Conservation (phyloP, 2,329 filamentous ascomycete species). For the Fonsecaea multimorphosa region DNA sequence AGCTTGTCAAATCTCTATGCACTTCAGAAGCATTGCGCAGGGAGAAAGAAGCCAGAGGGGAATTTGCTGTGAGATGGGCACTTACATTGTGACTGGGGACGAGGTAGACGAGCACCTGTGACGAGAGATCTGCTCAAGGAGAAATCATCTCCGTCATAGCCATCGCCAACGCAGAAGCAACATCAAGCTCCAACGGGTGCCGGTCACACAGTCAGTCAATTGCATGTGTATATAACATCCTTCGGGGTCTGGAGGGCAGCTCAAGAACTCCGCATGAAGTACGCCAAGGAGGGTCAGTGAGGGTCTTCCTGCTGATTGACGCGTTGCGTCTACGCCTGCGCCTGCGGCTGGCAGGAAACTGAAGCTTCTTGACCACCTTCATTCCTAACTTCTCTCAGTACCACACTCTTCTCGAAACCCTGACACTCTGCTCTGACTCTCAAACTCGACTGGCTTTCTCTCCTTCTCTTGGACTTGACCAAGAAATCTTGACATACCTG, state of each 20-base stretch:
- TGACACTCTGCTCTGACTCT: background rate
- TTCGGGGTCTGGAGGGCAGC: background rate
- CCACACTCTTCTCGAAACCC: background rate
- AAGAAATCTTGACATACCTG: background rate
- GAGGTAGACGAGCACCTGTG: background rate
- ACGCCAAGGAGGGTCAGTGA: constrained; percentile 7
- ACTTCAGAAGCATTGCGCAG: background rate
- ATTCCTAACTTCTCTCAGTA: background rate
- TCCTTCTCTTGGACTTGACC: background rate
- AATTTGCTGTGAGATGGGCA: background rate
- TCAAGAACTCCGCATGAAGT: background rate
- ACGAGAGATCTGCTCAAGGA: background rate
- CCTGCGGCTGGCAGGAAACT: background rate
- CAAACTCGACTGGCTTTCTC: background rate
- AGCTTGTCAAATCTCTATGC: background rate
- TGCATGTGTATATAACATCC: background rate
- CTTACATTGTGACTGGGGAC: constrained; percentile 1
- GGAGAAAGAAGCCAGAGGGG: background rate
- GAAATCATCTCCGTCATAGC: background rate
- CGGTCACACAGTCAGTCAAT: background rate
- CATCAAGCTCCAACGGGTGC: background rate
- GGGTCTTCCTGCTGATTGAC: constrained; percentile 7
- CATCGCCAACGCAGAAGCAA: background rate
- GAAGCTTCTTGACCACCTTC: background rate
- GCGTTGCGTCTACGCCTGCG: constrained; percentile 11